phyloP scores from a whole-genome alignment of 345 rosid species.

The Stellera chamaejasme region DNA sequence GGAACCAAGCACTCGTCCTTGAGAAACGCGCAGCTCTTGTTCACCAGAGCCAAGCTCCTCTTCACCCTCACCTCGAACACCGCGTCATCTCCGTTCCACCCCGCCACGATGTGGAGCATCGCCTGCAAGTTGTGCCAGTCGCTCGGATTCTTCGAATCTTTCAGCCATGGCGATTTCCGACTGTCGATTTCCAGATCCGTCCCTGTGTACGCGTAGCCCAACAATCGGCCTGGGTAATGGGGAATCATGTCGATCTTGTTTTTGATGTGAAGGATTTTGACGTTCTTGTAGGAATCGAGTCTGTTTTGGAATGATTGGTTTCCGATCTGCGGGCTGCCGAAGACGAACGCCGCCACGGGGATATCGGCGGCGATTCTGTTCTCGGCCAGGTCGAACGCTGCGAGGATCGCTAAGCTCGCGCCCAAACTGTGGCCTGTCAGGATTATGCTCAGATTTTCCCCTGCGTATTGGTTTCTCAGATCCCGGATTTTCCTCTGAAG shows the following conservation, averaged over 20 bases:
- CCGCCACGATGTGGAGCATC: constrained; percentile 70
- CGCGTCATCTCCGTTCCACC: constrained; percentile 66
- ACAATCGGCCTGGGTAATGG: constrained; percentile 52
- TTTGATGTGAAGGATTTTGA: constrained; percentile 50
- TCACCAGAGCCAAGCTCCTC: constrained; percentile 81
- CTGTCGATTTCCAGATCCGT: constrained; percentile 58
- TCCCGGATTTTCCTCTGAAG: constrained; percentile 43
- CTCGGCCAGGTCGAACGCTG: constrained; percentile 65
- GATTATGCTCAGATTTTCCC: constrained; percentile 50
- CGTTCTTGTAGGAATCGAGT: constrained; percentile 31
- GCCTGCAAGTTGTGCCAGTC: constrained; percentile 96
- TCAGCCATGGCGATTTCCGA: constrained; percentile 56
- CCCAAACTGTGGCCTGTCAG: constrained; percentile 83
- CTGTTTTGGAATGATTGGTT: constrained; percentile 52
- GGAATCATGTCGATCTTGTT: constrained; percentile 67
- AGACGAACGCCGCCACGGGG: constrained; percentile 63
- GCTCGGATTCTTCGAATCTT: constrained; percentile 53
- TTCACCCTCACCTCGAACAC: constrained; percentile 61
- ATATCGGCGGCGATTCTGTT: constrained; percentile 44
- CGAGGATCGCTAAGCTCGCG: constrained; percentile 58
- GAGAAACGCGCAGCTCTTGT: constrained; percentile 59
- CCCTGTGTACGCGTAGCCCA: constrained; percentile 48
- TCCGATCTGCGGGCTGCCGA: constrained; percentile 77
- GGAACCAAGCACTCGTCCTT: constrained; percentile 72
- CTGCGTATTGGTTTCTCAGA: constrained; percentile 35